Evolutionary conservation across 345 rosid species (phyloP).

Genomic region (Noccaea bulbosa): DNA sequence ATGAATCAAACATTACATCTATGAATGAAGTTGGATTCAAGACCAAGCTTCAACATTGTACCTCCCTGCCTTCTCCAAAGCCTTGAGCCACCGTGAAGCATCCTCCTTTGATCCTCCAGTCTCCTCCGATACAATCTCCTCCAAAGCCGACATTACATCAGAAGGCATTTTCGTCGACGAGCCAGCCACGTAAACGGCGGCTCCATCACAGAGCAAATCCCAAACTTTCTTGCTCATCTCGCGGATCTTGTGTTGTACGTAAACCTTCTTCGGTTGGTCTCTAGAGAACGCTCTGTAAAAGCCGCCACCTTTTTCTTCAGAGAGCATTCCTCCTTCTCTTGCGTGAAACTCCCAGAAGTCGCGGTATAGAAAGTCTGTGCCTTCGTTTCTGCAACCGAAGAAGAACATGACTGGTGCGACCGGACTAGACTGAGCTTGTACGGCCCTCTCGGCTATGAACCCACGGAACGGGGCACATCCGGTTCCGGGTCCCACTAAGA

Average conservation of each 20-base stretch:
- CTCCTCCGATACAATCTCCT: slow-evolving; percentile 70
- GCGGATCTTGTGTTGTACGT: slow-evolving; percentile 83
- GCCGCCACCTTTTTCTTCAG: slow-evolving; percentile 80
- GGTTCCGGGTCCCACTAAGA: slow-evolving; percentile 91
- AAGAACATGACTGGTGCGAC: slow-evolving; percentile 76
- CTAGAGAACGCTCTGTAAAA: slow-evolving; percentile 88
- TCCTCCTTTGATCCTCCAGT: slow-evolving; percentile 54
- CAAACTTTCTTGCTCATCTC: slow-evolving; percentile 66
- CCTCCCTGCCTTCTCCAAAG: slow-evolving; percentile 73
- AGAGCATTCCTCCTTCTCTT: slow-evolving; percentile 60
- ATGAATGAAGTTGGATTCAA: slow-evolving; percentile 41
- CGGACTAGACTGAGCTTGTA: slow-evolving; percentile 51
- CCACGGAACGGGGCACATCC: slow-evolving; percentile 99
- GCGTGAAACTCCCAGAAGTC: slow-evolving; percentile 81
- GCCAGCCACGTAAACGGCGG: slow-evolving; percentile 80
- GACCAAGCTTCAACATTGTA: slow-evolving; percentile 99
- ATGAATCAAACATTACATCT: not conserved
- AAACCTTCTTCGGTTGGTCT: slow-evolving; percentile 86
- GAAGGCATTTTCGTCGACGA: slow-evolving; percentile 94
- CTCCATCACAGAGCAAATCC: slow-evolving; percentile 65
- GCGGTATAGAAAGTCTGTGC: slow-evolving; percentile 70
- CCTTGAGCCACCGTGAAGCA: slow-evolving; percentile 63
- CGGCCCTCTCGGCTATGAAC: slow-evolving; percentile 77
- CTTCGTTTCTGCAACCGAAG: slow-evolving; percentile 87
- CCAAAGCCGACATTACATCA: slow-evolving; percentile 74